Conservation (phyloP, 83 land plant species). For the Thuja plicata region DNA sequence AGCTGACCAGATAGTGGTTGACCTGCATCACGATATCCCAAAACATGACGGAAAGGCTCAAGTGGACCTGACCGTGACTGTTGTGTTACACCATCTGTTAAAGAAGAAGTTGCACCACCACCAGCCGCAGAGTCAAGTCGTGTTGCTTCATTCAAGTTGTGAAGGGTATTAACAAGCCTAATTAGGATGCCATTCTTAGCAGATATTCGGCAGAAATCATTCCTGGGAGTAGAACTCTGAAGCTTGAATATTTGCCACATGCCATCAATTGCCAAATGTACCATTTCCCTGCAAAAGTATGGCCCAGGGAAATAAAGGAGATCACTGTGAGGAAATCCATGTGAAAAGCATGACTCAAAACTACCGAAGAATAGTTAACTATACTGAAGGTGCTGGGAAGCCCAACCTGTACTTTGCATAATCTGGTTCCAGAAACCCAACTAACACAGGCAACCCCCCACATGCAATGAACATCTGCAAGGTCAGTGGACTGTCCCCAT, state of each 20-base stretch:
- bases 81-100: slow-evolving; percentile 29
- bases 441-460: slow-evolving; percentile 90
- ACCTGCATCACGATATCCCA: slow-evolving; percentile 36
- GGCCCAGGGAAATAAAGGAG: neutral
- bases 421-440: slow-evolving; percentile 92
- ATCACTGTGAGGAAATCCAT: neutral
- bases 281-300: slow-evolving; percentile 80
- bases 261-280: slow-evolving; percentile 95
- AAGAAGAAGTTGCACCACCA: slow-evolving; percentile 30
- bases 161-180: slow-evolving; percentile 90
- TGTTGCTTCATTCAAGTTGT: slow-evolving; percentile 95
- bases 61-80: slow-evolving; percentile 79
- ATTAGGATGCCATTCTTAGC: slow-evolving; percentile 93
- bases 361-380: neutral
- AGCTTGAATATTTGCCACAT: slow-evolving; percentile 99
- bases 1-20: slow-evolving; percentile 54
- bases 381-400: neutral
- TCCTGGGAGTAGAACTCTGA: slow-evolving; percentile 75
- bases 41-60: slow-evolving; percentile 41
- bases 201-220: slow-evolving; percentile 93
- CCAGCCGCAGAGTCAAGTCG: slow-evolving; percentile 61
- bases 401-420: slow-evolving; percentile 92
- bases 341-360: neutral
- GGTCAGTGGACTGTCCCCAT: slow-evolving; percentile 59
- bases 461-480: slow-evolving; percentile 99